phyloP scores from a whole-genome alignment of 2,329 filamentous ascomycete genomes.

The Fusarium avenaceum region DNA sequence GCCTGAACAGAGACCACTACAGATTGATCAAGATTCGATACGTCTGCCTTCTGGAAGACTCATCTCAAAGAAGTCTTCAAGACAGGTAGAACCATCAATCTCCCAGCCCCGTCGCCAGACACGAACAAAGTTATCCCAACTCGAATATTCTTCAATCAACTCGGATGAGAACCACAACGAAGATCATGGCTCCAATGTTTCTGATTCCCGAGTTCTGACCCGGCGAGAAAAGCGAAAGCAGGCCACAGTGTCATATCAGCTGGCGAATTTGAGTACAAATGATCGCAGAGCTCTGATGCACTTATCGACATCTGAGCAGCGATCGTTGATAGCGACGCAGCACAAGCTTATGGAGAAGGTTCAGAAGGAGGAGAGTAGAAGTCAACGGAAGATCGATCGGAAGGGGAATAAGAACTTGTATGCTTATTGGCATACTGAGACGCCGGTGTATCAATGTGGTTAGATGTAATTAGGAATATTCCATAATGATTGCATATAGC shows the following conservation, averaged over 20 bases:
- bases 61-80: constrained; percentile 17
- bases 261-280: background rate
- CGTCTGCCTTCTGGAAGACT: constrained; percentile 13
- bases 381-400: constrained; percentile 15
- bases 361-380: constrained; percentile 18
- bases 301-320: constrained; percentile 11
- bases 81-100: background rate
- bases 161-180: accelerated
- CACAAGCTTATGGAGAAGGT: constrained; percentile 13
- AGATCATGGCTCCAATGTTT: accelerated
- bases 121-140: accelerated
- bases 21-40: constrained; percentile 1
- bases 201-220: background rate
- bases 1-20: background rate
- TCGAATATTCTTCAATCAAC: background rate
- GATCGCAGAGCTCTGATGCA: constrained; percentile 18
- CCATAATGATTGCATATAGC: too few relatives aligned
- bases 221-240: constrained; percentile 8
- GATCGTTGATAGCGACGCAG: background rate
- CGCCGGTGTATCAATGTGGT: constrained; percentile 17
- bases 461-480: background rate
- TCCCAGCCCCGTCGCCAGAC: accelerated
- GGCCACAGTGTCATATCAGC: constrained; percentile 1
- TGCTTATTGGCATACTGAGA: constrained; percentile 29
- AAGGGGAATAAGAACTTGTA: constrained; percentile 26